phyloP scores from a whole-genome alignment of 2,329 filamentous ascomycete genomes.

The Neonectria hederae region DNA sequence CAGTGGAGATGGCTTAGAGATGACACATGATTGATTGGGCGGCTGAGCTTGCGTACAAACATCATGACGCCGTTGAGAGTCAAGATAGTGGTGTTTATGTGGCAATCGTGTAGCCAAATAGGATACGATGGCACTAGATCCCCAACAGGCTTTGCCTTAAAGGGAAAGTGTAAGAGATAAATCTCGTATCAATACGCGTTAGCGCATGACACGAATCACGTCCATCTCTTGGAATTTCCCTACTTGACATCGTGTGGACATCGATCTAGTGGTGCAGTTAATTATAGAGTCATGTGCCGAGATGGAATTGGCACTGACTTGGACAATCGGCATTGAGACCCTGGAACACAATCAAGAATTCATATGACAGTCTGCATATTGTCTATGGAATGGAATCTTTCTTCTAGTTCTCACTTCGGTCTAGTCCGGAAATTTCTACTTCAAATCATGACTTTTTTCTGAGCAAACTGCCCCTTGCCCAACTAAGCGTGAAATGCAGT shows the following conservation, averaged over 20 bases:
- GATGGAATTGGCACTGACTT: too few relatives aligned
- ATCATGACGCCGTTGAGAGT: not conserved
- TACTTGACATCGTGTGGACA: not conserved
- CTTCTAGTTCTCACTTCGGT: too few relatives aligned
- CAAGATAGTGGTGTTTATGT: not conserved
- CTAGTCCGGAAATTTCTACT: too few relatives aligned
- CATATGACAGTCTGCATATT: too few relatives aligned
- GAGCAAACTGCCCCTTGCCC: too few relatives aligned
- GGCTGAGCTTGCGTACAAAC: not conserved
- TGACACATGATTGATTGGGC: not conserved
- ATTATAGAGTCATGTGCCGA: too few relatives aligned
- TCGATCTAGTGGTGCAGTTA: too few relatives aligned
- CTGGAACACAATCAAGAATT: too few relatives aligned
- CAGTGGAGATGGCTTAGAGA: not conserved
- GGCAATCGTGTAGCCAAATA: slow-evolving; percentile 19
- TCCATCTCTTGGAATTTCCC: not conserved
- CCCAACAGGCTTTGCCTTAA: slow-evolving; percentile 1
- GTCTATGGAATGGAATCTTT: too few relatives aligned
- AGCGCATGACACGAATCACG: not conserved
- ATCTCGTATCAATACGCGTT: not conserved
- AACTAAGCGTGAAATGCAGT: not conserved
- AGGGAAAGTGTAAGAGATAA: slow-evolving; percentile 34
- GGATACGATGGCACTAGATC: not conserved
- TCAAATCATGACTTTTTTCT: too few relatives aligned
- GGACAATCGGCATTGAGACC: too few relatives aligned